phyloP scores from a whole-genome alignment of 805 yeast species.

The Metschnikowia koreensis region DNA sequence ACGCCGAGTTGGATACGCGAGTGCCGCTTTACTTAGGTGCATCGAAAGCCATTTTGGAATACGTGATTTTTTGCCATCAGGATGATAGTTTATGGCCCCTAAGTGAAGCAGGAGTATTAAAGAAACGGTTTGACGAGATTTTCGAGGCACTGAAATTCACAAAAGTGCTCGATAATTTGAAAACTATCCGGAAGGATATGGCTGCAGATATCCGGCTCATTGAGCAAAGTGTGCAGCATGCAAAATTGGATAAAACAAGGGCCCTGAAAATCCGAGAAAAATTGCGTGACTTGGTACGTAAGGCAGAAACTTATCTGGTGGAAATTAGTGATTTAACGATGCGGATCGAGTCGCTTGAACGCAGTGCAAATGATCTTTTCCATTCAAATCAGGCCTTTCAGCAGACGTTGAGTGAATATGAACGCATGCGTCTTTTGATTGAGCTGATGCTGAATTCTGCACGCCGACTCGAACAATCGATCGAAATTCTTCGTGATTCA shows the following conservation, averaged over 20 bases:
- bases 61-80: constrained; percentile 95
- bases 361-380: constrained; percentile 62
- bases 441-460: constrained; percentile 50
- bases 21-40: constrained; percentile 87
- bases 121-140: constrained; percentile 92
- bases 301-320: constrained; percentile 44
- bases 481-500: constrained; percentile 45
- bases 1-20: constrained; percentile 77
- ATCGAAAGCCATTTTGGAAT: constrained; percentile 80
- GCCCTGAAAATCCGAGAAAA: constrained; percentile 57
- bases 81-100: constrained; percentile 97
- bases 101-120: constrained; percentile 83
- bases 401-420: constrained; percentile 60
- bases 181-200: constrained; percentile 73
- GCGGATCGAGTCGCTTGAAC: constrained; percentile 52
- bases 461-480: constrained; percentile 46
- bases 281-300: constrained; percentile 40
- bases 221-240: constrained; percentile 75
- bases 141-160: constrained; percentile 94
- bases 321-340: constrained; percentile 49
- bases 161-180: constrained; percentile 80
- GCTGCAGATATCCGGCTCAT: constrained; percentile 69
- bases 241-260: constrained; percentile 69
- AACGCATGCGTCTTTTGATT: constrained; percentile 51
- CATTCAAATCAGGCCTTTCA: constrained; percentile 81